Base-by-base conservation (phyloP, 2,329 filamentous ascomycete species). In the Arthrobotrys musiformis region DNA sequence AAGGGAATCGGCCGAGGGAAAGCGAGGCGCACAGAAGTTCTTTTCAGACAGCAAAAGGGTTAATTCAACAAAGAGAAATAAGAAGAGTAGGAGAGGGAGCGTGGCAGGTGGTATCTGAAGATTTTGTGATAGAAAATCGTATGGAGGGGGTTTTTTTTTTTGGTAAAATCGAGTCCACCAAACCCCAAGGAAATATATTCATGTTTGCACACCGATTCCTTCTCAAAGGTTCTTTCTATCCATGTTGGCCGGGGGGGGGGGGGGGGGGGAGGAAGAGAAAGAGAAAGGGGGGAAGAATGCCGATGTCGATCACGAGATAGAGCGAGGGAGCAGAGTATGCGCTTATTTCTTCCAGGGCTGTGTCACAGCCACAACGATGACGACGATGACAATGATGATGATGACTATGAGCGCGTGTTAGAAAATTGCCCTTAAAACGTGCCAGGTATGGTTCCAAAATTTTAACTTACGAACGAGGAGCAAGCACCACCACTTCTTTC, bases 401-500 rank as follows among this genome's bases (percentile, higher is more conserved):
- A 80, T 69, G 61, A 80, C 74, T 79, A 19, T 42, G 58, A 22
- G 46, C 24, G 19, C 42, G 26, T 17, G 33, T 70, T n/a, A 70
- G 50, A 50, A 50, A n/a, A 46, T 5, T 15, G 37, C 30, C 33
- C n/a, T 28, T 30, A 1, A 22, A 33, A 19, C 1, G 13, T 54
- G 5, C 8, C 1, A 22, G 35, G 6, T 28, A 33, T 13, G 22
- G 0, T 42, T 7, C 50, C 15, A 26, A 6, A 22, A 28, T 35
- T 42, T 64, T 50, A 56, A 79, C 60, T 61, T 54, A 79, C 74
- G 37, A 50, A 40, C 52, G 50, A 76, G 54, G 68, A 54, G 40
- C 30, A 79, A 40, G 58, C 70, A 78, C 76, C 68, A 75, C 94
- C 92, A 94, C 86, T 94, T 94, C 84, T 93, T 88, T 86, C 90